Evolutionary conservation across 257 asterid species (phyloP).

Genomic region (Jasminum sambac): DNA sequence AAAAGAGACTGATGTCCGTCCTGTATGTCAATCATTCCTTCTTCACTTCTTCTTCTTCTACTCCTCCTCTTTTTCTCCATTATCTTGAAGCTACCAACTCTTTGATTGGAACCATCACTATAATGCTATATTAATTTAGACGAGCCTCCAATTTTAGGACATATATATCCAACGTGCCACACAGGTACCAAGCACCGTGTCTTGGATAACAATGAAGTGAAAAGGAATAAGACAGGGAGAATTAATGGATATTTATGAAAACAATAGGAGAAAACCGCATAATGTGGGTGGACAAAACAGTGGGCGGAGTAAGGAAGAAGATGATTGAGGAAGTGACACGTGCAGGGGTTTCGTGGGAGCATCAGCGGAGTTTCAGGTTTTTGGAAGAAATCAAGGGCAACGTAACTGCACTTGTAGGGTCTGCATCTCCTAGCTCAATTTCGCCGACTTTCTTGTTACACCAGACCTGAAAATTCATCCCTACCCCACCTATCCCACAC

Average conservation of each 20-base stretch:
- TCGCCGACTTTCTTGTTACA: slow-evolving; percentile 20
- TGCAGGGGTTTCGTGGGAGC: slow-evolving; percentile 42
- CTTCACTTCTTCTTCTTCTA: too few relatives aligned
- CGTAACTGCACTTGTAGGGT: not conserved
- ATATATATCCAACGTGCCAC: too few relatives aligned
- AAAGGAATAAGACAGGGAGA: not conserved
- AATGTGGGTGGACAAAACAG: slow-evolving; percentile 10
- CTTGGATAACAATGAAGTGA: too few relatives aligned
- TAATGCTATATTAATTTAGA: too few relatives aligned
- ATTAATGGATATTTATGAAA: not conserved
- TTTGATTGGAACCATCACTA: too few relatives aligned
- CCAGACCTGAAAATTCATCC: not conserved
- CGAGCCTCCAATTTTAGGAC: too few relatives aligned
- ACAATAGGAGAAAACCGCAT: not conserved
- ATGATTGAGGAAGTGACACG: slow-evolving; percentile 27
- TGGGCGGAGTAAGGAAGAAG: slow-evolving; percentile 28
- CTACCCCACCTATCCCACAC: slow-evolving; percentile 19
- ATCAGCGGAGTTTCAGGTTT: slow-evolving; percentile 35
- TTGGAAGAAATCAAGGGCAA: slow-evolving; percentile 35
- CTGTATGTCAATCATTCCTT: too few relatives aligned
- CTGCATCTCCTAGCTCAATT: too few relatives aligned
- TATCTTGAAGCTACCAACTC: too few relatives aligned
- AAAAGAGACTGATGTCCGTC: too few relatives aligned
- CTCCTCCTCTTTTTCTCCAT: too few relatives aligned
- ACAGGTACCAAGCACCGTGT: too few relatives aligned